Base-by-base conservation (phyloP, 179 eudicot species). In the Beta lomatogona region DNA sequence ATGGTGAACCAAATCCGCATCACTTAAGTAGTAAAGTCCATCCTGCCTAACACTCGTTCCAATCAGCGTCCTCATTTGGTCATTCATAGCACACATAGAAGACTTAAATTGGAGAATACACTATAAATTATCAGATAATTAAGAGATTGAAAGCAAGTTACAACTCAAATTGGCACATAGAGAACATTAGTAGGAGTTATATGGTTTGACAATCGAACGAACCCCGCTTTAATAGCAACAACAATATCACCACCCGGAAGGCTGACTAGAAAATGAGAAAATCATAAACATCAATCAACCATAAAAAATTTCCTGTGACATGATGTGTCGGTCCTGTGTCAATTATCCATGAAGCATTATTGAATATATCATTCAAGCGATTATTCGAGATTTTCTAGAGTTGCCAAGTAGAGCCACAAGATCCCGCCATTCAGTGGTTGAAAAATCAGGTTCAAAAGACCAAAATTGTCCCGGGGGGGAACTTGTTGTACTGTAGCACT, bases 401-500 rank as follows among this genome's bases (percentile, higher is more conserved):
- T 63, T 63, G 22, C 67, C 13, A 8, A 63, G 3, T 2, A 63
- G 1, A 9, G 36, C 13, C 4, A 36, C 41, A 63, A 63, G 28
- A 25, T 25, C 28, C 28, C 28, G 28, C 28, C 28, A 25, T 25
- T 25, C 28, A 25, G 28, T 25, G 28, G 28, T 25, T 25, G 28
- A 25, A 25, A 25, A 25, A 25, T 25, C 28, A 1, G 28, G 28
- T 1, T 1, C 28, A 25, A 25, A 25, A 25, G 28, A 25, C 28
- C 0, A 25, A 25, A 25, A 0, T 1, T 1, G 28, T 1, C n/a
- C n/a, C n/a, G n/a, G n/a, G n/a, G n/a, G 28, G 28, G 28, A 1
- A 1, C 1, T 1, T 25, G 0, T 0, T 1, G 1, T 25, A 1
- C 0, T 25, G 28, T 1, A 25, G 28, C 28, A 25, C 1, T 25